Percentiles rank a stretch among this genome's conserved stretches.
Conservation (phyloP, 371 early-diverging fungal species). For the Blastocladiella emersonii region DNA sequence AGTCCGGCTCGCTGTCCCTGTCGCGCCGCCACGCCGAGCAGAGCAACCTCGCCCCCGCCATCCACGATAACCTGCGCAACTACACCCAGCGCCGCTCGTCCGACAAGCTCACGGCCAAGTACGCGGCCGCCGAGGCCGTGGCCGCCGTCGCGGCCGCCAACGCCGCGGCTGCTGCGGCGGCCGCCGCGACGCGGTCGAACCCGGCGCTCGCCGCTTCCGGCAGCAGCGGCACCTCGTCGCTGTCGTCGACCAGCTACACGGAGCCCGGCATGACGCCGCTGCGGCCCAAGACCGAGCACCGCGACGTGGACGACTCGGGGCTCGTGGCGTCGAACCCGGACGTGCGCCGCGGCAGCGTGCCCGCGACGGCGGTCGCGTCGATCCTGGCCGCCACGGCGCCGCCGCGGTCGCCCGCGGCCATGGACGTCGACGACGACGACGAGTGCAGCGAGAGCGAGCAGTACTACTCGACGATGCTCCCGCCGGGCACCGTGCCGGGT, state of each 20-base stretch:
- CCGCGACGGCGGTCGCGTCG: too few relatives aligned
- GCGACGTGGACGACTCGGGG: slow-evolving; percentile 6
- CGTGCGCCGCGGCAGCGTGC: neutral
- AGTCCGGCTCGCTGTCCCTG: neutral
- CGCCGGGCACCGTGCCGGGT: too few relatives aligned
- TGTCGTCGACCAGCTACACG: neutral
- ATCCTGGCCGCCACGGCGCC: too few relatives aligned
- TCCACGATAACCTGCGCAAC: slow-evolving; percentile 1
- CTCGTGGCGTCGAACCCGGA: neutral
- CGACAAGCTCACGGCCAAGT: neutral
- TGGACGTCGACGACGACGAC: too few relatives aligned
- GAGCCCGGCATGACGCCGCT: neutral
- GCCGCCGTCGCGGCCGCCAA: neutral
- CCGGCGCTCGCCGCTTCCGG: neutral
- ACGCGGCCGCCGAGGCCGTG: neutral
- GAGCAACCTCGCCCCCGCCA: slow-evolving; percentile 5
- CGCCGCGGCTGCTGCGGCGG: neutral
- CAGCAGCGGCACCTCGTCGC: neutral
- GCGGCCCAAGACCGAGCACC: neutral
- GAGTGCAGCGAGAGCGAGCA: too few relatives aligned
- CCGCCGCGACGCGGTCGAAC: neutral
- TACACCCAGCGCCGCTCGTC: neutral
- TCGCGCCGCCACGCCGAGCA: neutral
- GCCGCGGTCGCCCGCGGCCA: too few relatives aligned
- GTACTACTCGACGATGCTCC: too few relatives aligned